A percentile compares a stretch with the other conserved stretches of the same genome.
Conservation (phyloP, 495 filamentous ascomycete genomes). For the Penicillium atrosanguineum region DNA sequence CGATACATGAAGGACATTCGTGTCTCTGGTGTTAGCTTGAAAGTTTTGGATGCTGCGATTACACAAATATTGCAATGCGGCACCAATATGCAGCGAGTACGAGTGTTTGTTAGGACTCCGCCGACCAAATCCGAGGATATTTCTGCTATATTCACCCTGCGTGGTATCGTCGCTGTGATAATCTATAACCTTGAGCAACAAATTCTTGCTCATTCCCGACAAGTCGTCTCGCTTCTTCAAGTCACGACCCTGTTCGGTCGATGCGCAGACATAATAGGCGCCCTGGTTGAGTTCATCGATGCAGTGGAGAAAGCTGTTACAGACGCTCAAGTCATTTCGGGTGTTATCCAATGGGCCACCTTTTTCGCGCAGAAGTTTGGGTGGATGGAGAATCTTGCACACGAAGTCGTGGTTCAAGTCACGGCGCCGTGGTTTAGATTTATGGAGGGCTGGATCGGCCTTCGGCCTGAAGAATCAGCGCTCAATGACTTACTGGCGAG, state of each 20-base stretch:
- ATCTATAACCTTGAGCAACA: slow-evolving; percentile 40
- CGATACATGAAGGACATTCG: slow-evolving; percentile 53
- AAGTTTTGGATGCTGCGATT: slow-evolving; percentile 56
- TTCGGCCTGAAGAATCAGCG: slow-evolving; percentile 54
- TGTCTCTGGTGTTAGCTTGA: slow-evolving; percentile 66
- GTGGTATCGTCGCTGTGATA: slow-evolving; percentile 33
- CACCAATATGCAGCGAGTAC: slow-evolving; percentile 57
- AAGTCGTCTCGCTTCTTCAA: slow-evolving; percentile 53
- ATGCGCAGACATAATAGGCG: slow-evolving; percentile 59
- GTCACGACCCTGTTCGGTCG: slow-evolving; percentile 64
- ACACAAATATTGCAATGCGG: slow-evolving; percentile 65
- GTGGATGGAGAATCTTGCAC: slow-evolving; percentile 60
- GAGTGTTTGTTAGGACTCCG: slow-evolving; percentile 52
- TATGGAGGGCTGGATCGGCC: slow-evolving; percentile 74
- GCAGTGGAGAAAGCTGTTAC: slow-evolving; percentile 50
- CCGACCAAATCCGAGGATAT: slow-evolving; percentile 26
- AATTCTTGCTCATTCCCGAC: slow-evolving; percentile 22
- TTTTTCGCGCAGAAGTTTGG: slow-evolving; percentile 59
- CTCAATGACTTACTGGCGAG: slow-evolving; percentile 42
- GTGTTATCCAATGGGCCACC: slow-evolving; percentile 62
- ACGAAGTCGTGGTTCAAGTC: slow-evolving; percentile 63
- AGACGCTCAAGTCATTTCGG: slow-evolving; percentile 69
- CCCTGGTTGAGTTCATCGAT: slow-evolving; percentile 58
- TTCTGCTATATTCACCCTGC: slow-evolving; percentile 37
- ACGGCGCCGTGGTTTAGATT: slow-evolving; percentile 68